Conservation (phyloP, 192 early-diverging fungal genomes). For the Dimargaris xerosporica region DNA sequence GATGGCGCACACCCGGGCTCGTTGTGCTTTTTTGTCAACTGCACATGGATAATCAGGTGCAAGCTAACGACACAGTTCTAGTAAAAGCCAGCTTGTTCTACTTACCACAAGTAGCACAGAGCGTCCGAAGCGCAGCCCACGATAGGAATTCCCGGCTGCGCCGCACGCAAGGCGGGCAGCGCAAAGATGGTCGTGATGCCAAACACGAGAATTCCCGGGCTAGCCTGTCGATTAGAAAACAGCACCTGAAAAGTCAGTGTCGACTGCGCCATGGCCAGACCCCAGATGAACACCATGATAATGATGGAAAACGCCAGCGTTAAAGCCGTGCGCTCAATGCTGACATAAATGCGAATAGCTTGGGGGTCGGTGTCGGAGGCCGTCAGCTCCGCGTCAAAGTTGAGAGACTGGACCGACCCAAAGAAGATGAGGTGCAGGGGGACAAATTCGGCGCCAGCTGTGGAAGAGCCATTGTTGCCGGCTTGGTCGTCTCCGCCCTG, state of each 20-base stretch:
- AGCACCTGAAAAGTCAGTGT: conserved; percentile 3
- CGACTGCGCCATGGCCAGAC: background rate
- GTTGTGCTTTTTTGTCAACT: no score
- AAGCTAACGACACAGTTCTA: no score
- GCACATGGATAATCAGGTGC: no score
- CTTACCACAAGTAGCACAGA: conserved; percentile 6
- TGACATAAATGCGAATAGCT: background rate
- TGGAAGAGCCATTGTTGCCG: background rate
- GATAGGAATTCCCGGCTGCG: conserved; percentile 4
- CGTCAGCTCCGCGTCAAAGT: background rate
- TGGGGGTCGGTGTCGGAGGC: background rate
- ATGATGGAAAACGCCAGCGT: background rate
- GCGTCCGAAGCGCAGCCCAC: conserved; percentile 8
- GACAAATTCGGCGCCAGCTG: background rate
- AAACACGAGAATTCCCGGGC: background rate
- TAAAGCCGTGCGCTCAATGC: background rate
- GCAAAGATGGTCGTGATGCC: background rate
- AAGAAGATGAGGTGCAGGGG: background rate
- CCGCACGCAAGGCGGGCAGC: background rate
- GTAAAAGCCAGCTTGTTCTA: background rate
- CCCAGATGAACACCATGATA: background rate
- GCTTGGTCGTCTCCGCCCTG: background rate
- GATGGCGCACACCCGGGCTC: no score
- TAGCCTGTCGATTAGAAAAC: background rate
- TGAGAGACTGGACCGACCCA: conserved; percentile 1